Base-by-base conservation (phyloP, 495 filamentous ascomycete genomes). In the Staphylotrichum longicolle region DNA sequence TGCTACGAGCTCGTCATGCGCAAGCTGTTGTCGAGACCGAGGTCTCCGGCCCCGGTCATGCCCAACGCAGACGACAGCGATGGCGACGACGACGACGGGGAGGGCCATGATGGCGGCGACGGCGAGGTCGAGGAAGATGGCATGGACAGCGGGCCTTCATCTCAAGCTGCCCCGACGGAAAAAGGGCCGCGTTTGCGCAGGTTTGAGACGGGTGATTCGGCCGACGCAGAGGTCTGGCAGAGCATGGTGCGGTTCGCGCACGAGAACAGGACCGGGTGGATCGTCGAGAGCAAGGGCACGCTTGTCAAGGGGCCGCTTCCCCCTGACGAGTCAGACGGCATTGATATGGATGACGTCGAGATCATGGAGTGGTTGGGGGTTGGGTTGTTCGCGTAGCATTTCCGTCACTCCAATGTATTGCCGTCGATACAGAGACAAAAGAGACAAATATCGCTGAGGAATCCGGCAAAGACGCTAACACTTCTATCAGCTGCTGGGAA, bases 121-220 rank as follows among this genome's bases (percentile, higher is more conserved):
- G 37, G 15, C 0, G 39, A 40, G 1, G 42, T 49, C 11, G 57
- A 40, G 4, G 3, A 11, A 8, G 39, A n/a, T 11, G 48, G 5
- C 32, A 60, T 61, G 8, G 55, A 66, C n/a, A 34, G 12, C 47
- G 7, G 7, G 30, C 9, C 1, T 10, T n/a, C 47, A 12, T 27
- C 20, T 27, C 20, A 27, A 27, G 20, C 20, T 27, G 9, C 9
- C 30, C 9, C 8, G 12, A 50, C 46, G 2, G 45, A 46, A 27
- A 78, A 78, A 60, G 80, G 73, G 74, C 47, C 63, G 7, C 57
- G 66, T 30, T 68, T 82, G 39, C 65, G 70, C 14, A 64, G 67
- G 27, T 78, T 82, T 54, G 75, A 78, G 63, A 75, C 71, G 42
- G 78, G 77, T 61, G 80, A 80, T 59, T 63, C 70, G 0, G 71